Evolutionary conservation across 768 basidiomycete genomes (phyloP).

Genomic region (Glaciozyma antarctica): DNA sequence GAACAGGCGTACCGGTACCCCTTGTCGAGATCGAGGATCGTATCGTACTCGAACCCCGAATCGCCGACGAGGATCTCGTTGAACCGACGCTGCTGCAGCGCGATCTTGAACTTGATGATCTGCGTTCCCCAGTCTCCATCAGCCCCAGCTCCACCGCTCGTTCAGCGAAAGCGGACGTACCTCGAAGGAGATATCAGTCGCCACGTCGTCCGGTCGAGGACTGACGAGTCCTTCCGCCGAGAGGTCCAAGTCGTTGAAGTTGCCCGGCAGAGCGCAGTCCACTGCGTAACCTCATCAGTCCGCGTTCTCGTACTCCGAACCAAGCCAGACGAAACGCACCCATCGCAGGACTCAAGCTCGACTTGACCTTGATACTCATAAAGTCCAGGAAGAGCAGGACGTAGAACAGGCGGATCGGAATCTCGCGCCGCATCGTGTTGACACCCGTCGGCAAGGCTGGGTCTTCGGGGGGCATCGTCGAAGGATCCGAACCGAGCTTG

Average conservation of each 20-base stretch:
- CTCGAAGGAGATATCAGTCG: slow-evolving; percentile 8
- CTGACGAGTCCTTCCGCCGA: not conserved
- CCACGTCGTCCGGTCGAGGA: not conserved
- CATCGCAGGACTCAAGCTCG: not conserved
- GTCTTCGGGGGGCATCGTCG: slow-evolving; percentile 6
- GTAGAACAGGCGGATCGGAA: slow-evolving; percentile 6
- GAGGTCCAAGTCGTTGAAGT: slow-evolving; percentile 16
- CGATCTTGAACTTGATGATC: slow-evolving; percentile 4
- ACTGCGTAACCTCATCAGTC: not conserved
- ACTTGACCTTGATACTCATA: slow-evolving; percentile 8
- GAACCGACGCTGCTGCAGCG: slow-evolving; percentile 8
- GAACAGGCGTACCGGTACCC: not conserved
- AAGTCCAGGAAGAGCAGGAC: slow-evolving; percentile 11
- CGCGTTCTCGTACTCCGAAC: not conserved
- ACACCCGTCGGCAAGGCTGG: slow-evolving; percentile 3
- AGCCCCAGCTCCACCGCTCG: not conserved
- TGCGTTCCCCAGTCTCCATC: not conserved
- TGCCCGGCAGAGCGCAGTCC: slow-evolving; percentile 9
- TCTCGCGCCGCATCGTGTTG: slow-evolving; percentile 10
- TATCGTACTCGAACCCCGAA: not conserved
- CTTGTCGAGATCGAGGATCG: slow-evolving; percentile 2
- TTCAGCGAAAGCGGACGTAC: not conserved
- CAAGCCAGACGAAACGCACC: not conserved
- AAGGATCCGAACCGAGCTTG: slow-evolving; percentile 10
- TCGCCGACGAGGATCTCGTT: slow-evolving; percentile 5